Evolutionary conservation across 352 stramenopile genomes (phyloP), one percentile per base, ranked within the genome.

Genomic region (Pythium folliculosum): DNA sequence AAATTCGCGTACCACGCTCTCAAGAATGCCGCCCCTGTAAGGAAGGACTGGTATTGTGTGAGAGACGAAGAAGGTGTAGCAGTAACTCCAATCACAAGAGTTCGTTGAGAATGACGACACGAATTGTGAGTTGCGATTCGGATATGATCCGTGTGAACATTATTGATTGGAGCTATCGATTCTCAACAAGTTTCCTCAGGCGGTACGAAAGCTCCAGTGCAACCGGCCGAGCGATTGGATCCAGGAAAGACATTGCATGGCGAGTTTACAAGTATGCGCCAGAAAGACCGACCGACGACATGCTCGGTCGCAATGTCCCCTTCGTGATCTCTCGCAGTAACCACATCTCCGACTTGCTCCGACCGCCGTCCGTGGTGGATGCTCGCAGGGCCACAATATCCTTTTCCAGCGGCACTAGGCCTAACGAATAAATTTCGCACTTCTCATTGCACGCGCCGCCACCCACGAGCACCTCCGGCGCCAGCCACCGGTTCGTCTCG

Each of bases 341-440:
- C 47, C 47, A 53, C 47, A 53, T 14, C 47, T 53, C 47, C 5
- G 47, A 35, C 21, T 1, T 53, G 47, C 1, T 16, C n/a, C 23
- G n/a, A 8, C 16, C 21, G 1, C 6, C 47, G 8, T 10, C 9
- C 3, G 16, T 50, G 16, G 37, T 43, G 3, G 37, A 5, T 2
- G 37, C 9, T 17, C 37, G 37, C 14, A 43, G 37, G 2, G 22
- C 22, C 23, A 3, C 47, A 3, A 58, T 35, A 13, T 58, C 51
- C 16, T 58, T 58, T 3, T 30, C 51, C 19, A 58, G 51, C 3
- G 51, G 51, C 5, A 43, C 51, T 5, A 58, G 30, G 30, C 51
- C 32, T 6, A 58, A 47, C n/a, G 51, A 58, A 32, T 58, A 58
- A 19, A 58, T 58, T 5, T 58, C 32, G 13, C 51, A 58, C 32